Evolutionary conservation across 768 basidiomycete genomes (phyloP).

Genomic region (Vararia minispora): DNA sequence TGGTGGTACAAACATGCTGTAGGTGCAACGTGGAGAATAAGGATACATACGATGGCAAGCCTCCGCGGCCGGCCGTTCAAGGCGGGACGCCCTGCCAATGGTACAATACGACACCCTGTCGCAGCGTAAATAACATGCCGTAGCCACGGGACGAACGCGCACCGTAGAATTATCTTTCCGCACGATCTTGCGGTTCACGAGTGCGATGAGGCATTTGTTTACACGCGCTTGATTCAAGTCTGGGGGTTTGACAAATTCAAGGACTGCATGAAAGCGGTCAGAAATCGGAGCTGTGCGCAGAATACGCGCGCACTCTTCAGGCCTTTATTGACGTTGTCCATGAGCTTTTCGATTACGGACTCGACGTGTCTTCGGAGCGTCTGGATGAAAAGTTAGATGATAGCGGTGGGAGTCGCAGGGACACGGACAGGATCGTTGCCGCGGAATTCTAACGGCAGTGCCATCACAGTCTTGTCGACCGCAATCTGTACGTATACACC

Average conservation of each 20-base stretch:
- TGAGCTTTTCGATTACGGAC: slow-evolving; percentile 62
- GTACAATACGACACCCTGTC: slow-evolving; percentile 55
- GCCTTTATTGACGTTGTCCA: slow-evolving; percentile 50
- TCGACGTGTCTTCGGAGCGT: slow-evolving; percentile 71
- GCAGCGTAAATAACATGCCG: background rate
- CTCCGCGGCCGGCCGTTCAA: too few species aligned
- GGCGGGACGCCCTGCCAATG: slow-evolving; percentile 49
- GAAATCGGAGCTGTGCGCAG: background rate
- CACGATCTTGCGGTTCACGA: slow-evolving; percentile 81
- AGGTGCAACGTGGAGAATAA: too few species aligned
- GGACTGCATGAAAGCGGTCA: slow-evolving; percentile 33
- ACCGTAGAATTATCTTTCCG: slow-evolving; percentile 50
- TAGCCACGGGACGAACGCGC: background rate
- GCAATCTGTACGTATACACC: slow-evolving; percentile 29
- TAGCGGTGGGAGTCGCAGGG: background rate
- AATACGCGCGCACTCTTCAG: slow-evolving; percentile 41
- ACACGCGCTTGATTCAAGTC: slow-evolving; percentile 85
- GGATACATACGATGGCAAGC: too few species aligned
- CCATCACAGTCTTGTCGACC: slow-evolving; percentile 61
- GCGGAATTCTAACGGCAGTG: slow-evolving; percentile 81
- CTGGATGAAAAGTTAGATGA: slow-evolving; percentile 24
- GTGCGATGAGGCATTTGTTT: slow-evolving; percentile 86
- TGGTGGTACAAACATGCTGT: too few species aligned
- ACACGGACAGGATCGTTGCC: slow-evolving; percentile 72
- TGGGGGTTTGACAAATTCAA: slow-evolving; percentile 65